phyloP scores from a whole-genome alignment of 306 rosid species.

The Luffa acutangula region DNA sequence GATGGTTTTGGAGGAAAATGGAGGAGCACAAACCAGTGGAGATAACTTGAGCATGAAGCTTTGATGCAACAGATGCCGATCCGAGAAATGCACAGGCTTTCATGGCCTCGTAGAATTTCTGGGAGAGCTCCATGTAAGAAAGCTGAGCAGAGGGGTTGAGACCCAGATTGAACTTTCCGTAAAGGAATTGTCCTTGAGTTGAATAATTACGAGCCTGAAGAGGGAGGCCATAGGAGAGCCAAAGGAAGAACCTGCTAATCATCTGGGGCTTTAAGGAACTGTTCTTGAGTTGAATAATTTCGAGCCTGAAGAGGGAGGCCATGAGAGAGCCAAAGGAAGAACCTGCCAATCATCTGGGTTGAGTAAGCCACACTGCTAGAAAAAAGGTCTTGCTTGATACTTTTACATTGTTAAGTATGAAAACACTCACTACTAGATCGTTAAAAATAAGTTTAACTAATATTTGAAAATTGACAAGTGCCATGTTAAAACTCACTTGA shows the following conservation, averaged over 20 bases:
- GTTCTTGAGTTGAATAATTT: neutral
- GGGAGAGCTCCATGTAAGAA: constrained; percentile 44
- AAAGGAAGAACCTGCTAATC: neutral
- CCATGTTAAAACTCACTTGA: neutral
- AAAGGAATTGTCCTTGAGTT: neutral
- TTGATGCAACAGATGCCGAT: constrained; percentile 27
- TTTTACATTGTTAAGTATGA: neutral
- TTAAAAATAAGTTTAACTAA: neutral
- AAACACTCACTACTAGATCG: neutral
- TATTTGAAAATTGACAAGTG: neutral
- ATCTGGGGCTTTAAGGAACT: neutral
- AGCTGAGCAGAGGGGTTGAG: constrained; percentile 7
- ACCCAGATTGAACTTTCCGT: constrained; percentile 4
- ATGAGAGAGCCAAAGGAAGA: neutral
- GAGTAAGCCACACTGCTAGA: neutral
- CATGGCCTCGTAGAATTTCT: constrained; percentile 41
- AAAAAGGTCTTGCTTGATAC: neutral
- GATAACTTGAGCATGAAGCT: constrained; percentile 49
- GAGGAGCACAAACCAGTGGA: constrained; percentile 38
- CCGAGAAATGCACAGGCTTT: constrained; percentile 29
- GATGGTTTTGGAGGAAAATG: constrained; percentile 47
- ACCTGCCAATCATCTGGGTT: neutral
- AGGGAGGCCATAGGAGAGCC: neutral
- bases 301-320: constrained; percentile 1
- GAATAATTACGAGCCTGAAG: neutral